These are phyloP conservation scores for Phycomyces nitens DNA, from an alignment of 192 early-diverging fungal species.

Conservation along the genomic window DNA sequence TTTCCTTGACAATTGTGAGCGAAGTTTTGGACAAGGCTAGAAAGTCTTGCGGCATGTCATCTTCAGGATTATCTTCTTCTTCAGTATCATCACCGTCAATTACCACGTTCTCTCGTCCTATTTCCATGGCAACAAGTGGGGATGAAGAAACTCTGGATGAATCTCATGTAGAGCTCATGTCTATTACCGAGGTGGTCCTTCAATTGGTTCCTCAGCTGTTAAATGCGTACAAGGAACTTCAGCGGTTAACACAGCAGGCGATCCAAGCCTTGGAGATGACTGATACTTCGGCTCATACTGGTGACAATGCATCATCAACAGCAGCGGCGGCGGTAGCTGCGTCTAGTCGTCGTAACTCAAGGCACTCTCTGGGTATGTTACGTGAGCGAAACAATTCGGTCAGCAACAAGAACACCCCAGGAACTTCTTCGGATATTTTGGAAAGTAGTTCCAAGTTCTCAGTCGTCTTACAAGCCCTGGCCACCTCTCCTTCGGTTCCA, in stretches of 20 bases:
- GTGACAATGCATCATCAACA: background rate
- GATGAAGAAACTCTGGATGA: constrained; percentile 22
- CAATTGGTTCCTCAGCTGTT: constrained; percentile 30
- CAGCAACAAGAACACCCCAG: background rate
- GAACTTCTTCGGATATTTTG: background rate
- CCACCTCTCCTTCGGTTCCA: constrained; percentile 22
- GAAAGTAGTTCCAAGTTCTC: constrained; percentile 1
- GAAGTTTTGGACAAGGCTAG: constrained; percentile 37
- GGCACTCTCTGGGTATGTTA: constrained; percentile 21
- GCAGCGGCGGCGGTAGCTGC: background rate
- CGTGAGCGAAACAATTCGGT: constrained; percentile 27
- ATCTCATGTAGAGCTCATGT: constrained; percentile 8
- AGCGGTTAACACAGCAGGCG: constrained; percentile 17
- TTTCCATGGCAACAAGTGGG: constrained; percentile 10
- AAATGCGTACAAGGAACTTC: constrained; percentile 30
- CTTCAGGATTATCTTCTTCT: constrained; percentile 12
- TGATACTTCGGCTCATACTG: background rate
- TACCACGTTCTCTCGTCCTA: constrained; percentile 11
- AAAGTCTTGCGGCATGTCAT: constrained; percentile 19
- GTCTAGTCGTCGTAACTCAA: background rate
- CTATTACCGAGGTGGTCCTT: constrained; percentile 16
- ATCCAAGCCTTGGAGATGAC: constrained; percentile 13
- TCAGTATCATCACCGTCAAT: constrained; percentile 19
- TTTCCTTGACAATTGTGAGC: constrained; percentile 36
- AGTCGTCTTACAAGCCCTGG: constrained; percentile 23